Evolutionary conservation across 306 rosid genomes (phyloP).

Genomic region (Hippophae tibetana): DNA sequence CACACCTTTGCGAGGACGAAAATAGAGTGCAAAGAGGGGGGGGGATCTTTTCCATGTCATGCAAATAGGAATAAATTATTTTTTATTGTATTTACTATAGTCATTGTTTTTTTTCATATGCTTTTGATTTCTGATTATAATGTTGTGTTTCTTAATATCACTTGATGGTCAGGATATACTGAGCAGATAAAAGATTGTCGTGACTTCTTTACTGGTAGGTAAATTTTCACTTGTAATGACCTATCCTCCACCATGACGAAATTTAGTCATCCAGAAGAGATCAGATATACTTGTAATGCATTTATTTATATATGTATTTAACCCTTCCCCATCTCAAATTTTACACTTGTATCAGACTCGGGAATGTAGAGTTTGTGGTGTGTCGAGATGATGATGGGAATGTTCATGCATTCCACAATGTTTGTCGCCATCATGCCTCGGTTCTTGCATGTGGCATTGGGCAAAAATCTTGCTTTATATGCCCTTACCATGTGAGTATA

Average conservation of each 20-base stretch:
- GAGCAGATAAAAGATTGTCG: constrained; percentile 54
- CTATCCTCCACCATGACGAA: constrained; percentile 2
- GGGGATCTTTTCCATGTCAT: background rate
- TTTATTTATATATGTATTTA: background rate
- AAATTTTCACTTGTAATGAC: background rate
- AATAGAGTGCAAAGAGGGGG: no score
- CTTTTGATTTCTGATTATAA: background rate
- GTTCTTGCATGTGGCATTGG: constrained; percentile 68
- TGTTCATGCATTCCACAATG: constrained; percentile 72
- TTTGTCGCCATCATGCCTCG: constrained; percentile 86
- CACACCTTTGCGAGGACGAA: no score
- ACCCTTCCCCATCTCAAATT: background rate
- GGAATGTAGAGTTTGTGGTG: constrained; percentile 67
- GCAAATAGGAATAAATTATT: background rate
- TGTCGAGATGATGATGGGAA: constrained; percentile 55
- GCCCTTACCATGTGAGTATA: constrained; percentile 86
- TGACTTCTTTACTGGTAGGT: constrained; percentile 87
- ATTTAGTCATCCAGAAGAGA: constrained; percentile 23
- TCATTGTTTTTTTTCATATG: background rate
- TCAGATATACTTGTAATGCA: constrained; percentile 10
- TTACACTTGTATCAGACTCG: constrained; percentile 42
- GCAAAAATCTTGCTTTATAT: constrained; percentile 75
- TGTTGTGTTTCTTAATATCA: constrained; percentile 11
- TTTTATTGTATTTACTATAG: background rate
- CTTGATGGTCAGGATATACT: constrained; percentile 43